These are phyloP conservation scores for Suhomyces bokatorum DNA, from an alignment of 1,139 yeast genomes.

Conservation along the genomic window DNA sequence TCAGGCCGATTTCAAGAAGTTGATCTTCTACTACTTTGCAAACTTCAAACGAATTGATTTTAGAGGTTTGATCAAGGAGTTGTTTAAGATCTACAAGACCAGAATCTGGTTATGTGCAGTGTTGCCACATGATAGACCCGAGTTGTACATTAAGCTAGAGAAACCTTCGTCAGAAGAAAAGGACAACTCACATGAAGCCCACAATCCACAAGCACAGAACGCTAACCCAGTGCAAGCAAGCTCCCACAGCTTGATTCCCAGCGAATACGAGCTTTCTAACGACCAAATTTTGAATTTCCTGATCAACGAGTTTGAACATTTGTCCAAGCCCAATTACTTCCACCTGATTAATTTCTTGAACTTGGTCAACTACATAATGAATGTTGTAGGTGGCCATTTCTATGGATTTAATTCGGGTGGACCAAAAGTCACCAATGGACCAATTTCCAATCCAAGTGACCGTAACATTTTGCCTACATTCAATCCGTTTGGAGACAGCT, in stretches of 20 bases:
- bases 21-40: slow-evolving; percentile 83
- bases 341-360: slow-evolving; percentile 44
- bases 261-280: slow-evolving; percentile 42
- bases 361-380: slow-evolving; percentile 33
- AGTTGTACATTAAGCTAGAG: slow-evolving; percentile 25
- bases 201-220: background rate
- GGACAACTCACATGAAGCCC: slow-evolving; percentile 1
- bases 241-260: slow-evolving; percentile 27
- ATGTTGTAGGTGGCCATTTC: slow-evolving; percentile 41
- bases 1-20: slow-evolving; percentile 91
- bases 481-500: slow-evolving; percentile 33
- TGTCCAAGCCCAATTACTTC: slow-evolving; percentile 42
- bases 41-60: slow-evolving; percentile 85
- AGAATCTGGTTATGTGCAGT: slow-evolving; percentile 98
- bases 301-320: slow-evolving; percentile 37
- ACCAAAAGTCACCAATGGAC: background rate
- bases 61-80: slow-evolving; percentile 85
- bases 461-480: slow-evolving; percentile 27
- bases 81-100: slow-evolving; percentile 91
- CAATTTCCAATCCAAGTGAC: slow-evolving; percentile 1
- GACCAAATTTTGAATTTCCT: slow-evolving; percentile 46
- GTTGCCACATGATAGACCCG: slow-evolving; percentile 39
- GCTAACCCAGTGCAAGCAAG: background rate
- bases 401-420: slow-evolving; percentile 39
- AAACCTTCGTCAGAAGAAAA: slow-evolving; percentile 5